These are phyloP conservation scores for Chrysochromulina parva DNA, from an alignment of 78 protist species.

Conservation along the genomic window DNA sequence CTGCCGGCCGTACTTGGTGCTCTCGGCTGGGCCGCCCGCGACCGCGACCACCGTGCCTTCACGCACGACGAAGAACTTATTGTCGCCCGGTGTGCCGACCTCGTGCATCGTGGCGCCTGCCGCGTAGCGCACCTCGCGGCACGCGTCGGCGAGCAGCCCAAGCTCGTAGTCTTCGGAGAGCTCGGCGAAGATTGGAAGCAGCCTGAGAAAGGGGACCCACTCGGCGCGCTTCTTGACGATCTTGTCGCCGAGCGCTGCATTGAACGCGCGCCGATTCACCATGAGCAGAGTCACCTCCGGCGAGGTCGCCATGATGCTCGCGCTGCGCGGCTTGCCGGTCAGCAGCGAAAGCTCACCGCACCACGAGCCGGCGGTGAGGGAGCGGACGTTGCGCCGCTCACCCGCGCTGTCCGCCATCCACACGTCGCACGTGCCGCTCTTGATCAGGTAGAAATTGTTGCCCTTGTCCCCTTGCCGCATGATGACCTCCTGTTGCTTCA, in stretches of 20 bases:
- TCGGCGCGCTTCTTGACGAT: background rate
- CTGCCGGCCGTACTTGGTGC: no score
- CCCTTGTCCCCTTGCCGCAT: constrained; percentile 50
- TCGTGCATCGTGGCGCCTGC: no score
- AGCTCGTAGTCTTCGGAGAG: background rate
- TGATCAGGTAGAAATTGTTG: constrained; percentile 41
- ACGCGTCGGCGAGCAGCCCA: background rate
- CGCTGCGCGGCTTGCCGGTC: background rate
- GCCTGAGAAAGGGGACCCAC: background rate
- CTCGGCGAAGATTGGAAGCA: background rate
- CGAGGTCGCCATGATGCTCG: background rate
- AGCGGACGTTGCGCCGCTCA: background rate
- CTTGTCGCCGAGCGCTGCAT: background rate
- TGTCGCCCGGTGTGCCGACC: no score
- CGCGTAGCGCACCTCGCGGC: no score
- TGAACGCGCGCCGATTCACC: background rate
- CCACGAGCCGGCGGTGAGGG: background rate
- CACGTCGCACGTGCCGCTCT: constrained; percentile 34
- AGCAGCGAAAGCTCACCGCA: background rate
- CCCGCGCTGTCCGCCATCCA: background rate
- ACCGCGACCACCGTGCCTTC: no score
- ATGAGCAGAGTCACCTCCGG: background rate
- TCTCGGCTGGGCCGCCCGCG: no score
- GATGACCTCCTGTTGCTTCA: constrained; percentile 18
- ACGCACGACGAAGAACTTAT: no score